Evolutionary conservation across 2,329 filamentous ascomycete genomes (phyloP).

Genomic region (Trichophyton rubrum): DNA sequence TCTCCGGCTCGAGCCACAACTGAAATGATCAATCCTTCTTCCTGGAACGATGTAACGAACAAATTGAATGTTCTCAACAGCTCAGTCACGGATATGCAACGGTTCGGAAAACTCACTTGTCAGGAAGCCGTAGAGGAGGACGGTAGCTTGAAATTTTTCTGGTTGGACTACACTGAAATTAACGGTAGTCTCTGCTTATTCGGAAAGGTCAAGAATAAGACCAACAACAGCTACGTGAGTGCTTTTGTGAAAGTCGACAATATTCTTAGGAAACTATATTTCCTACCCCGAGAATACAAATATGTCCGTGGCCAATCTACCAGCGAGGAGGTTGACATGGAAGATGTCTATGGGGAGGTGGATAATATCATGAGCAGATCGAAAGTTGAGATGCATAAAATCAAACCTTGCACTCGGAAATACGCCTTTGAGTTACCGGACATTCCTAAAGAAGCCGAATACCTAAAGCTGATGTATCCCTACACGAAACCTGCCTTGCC

Average conservation of each 20-base stretch:
- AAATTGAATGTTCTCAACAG: slow-evolving; percentile 77
- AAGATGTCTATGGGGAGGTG: slow-evolving; percentile 80
- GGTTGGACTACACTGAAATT: slow-evolving; percentile 90
- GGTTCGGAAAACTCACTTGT: slow-evolving; percentile 68
- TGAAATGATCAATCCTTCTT: slow-evolving; percentile 58
- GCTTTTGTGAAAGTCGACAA: slow-evolving; percentile 96
- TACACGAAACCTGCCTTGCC: slow-evolving; percentile 71
- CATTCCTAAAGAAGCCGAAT: slow-evolving; percentile 78
- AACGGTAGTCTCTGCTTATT: slow-evolving; percentile 88
- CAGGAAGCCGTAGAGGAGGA: slow-evolving; percentile 86
- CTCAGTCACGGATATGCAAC: slow-evolving; percentile 47
- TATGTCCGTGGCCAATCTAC: slow-evolving; percentile 52
- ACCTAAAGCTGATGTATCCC: slow-evolving; percentile 90
- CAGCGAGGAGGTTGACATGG: slow-evolving; percentile 68
- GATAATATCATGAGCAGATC: slow-evolving; percentile 77
- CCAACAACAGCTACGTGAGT: slow-evolving; percentile 64
- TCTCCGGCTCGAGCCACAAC: slow-evolving; percentile 55
- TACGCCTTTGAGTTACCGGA: slow-evolving; percentile 88
- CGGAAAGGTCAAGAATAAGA: slow-evolving; percentile 88
- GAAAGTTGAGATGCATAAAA: slow-evolving; percentile 80
- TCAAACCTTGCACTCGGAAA: slow-evolving; percentile 77
- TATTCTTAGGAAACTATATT: slow-evolving; percentile 81
- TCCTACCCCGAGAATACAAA: slow-evolving; percentile 63
- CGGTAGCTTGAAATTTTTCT: slow-evolving; percentile 86
- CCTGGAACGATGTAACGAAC: slow-evolving; percentile 78